phyloP scores from a whole-genome alignment of 768 basidiomycete species.

The Butyriboletus loyo region DNA sequence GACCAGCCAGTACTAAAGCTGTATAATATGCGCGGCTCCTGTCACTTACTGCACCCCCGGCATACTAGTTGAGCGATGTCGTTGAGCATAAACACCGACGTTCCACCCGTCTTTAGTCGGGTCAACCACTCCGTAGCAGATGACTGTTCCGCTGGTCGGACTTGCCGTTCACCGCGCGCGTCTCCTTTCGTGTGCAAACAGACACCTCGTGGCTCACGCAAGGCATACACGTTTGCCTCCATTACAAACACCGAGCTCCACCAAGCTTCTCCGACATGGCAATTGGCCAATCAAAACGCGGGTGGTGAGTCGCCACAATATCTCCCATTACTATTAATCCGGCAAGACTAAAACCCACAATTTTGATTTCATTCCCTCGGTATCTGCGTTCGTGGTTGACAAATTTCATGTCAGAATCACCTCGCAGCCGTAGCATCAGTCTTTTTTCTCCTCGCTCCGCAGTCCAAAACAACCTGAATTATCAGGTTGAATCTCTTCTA shows the following conservation, averaged over 20 bases:
- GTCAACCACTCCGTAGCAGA: constrained; percentile 18
- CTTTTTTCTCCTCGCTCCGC: constrained; percentile 31
- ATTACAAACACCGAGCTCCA: constrained; percentile 35
- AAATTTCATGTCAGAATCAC: constrained; percentile 26
- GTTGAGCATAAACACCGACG: constrained; percentile 29
- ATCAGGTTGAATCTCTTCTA: constrained; percentile 16
- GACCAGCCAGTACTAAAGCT: constrained; percentile 13
- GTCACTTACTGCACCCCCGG: constrained; percentile 4
- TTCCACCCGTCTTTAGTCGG: constrained; percentile 21
- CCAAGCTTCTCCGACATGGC: constrained; percentile 23
- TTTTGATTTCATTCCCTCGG: constrained; percentile 20
- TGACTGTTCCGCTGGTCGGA: constrained; percentile 13
- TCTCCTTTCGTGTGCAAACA: constrained; percentile 23
- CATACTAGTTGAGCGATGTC: constrained; percentile 24
- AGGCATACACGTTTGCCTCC: constrained; percentile 31
- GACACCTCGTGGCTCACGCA: constrained; percentile 28
- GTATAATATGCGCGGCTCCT: constrained; percentile 21
- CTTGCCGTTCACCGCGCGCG: constrained; percentile 15
- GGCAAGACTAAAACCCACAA: constrained; percentile 19
- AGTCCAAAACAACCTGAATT: constrained; percentile 19
- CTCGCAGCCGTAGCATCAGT: constrained; percentile 34
- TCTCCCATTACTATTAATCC: constrained; percentile 9
- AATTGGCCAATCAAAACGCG: constrained; percentile 24
- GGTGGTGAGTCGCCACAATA: constrained; percentile 28
- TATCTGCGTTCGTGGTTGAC: constrained; percentile 15